Base-by-base conservation (phyloP, 2,329 filamentous ascomycete species). In the Pestalotiopsis sp. region DNA sequence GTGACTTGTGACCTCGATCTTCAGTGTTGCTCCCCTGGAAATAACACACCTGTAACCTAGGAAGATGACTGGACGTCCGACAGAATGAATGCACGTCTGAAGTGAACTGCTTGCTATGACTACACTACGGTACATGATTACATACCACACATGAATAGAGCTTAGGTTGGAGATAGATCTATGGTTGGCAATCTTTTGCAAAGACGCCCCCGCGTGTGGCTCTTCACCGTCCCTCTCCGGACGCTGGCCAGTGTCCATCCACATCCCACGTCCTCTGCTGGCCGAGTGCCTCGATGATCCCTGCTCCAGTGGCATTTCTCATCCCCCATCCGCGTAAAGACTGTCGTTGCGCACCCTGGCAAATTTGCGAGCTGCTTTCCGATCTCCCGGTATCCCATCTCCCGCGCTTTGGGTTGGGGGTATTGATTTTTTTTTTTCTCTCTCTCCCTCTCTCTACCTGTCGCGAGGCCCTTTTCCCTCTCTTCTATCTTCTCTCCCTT, bases 361-460 rank as follows among this genome's bases (percentile, higher is more conserved):
- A 49, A 62, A 67, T 68, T 62, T 68, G 60, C 57, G 60, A 59
- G 27, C 57, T 52, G 67, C 69, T 74, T 75, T 76, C 75, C 75
- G 76, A 77, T 76, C 73, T 77, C 75, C 75, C 76, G 74, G 74
- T 75, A 75, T 74, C 68, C 69, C 69, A 73, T 71, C 71, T 67
- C 66, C 58, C 61, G 25, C 60, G 27, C n/a, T 45, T 49, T 12
- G 45, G 39, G 27, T 20, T 20, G 45, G 45, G 45, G 14, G 45
- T 52, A 9, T 52, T n/a, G 17, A 20, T 52, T 7, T 49, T 64
- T 58, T 58, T 52, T 36, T 39, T 23, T 64, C 17, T 38, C 38
- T 52, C 49, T 38, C 13, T 39, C 38, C 49, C 49, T 60, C 25
- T 36, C 20, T 36, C 58, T n/a, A 36, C 59, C 20, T 20, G 25